Percentiles rank a stretch among this genome's conserved stretches.
Evolutionary conservation across 441 rosid species (phyloP).

Genomic region (Breynia disticha): DNA sequence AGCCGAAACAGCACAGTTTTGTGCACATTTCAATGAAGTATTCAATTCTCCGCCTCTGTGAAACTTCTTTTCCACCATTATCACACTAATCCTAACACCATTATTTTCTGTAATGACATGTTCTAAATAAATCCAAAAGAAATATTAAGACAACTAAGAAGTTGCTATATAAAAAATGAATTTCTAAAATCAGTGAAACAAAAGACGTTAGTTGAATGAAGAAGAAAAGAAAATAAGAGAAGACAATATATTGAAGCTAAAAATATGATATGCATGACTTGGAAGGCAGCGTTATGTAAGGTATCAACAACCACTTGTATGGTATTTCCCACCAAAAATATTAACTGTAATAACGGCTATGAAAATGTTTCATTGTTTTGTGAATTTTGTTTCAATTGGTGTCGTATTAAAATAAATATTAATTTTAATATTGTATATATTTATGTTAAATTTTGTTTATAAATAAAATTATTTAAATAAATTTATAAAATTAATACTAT

Average conservation of each 20-base stretch:
- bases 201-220: background rate
- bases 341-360: no score
- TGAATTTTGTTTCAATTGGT: no score
- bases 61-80: constrained; percentile 14
- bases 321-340: no score
- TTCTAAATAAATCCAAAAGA: background rate
- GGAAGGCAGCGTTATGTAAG: constrained; percentile 16
- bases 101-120: constrained; percentile 15
- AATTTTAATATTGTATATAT: no score
- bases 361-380: no score
- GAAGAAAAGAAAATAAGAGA: constrained; percentile 4
- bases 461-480: no score
- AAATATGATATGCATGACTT: background rate
- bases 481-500: no score
- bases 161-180: background rate
- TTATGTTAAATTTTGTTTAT: no score
- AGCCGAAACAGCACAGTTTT: constrained; percentile 7
- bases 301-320: constrained; percentile 24
- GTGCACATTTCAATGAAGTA: constrained; percentile 17
- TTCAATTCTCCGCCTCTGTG: constrained; percentile 4
- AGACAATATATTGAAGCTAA: constrained; percentile 1
- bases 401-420: no score
- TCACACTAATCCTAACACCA: constrained; percentile 17
- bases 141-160: background rate
- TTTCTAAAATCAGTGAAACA: background rate